A percentile compares a stretch with the other conserved stretches of the same genome.
Conservation (phyloP, 2,329 filamentous ascomycete species). For the Xylaria sp. region DNA sequence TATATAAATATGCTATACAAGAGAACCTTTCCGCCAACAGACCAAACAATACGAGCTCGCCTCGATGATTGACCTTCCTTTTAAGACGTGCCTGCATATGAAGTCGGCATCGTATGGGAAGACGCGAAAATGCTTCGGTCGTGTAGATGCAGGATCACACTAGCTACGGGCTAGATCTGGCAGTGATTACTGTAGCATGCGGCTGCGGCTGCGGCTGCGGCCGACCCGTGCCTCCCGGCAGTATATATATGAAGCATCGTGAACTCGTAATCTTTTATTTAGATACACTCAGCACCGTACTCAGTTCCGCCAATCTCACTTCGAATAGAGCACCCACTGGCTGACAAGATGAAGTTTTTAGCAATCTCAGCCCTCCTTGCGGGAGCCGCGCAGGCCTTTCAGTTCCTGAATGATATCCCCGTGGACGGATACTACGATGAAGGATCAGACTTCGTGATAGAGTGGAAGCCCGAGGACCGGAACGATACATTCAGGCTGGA, state of each 20-base stretch:
- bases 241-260: slow-evolving; percentile 12
- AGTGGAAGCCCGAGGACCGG: slow-evolving; percentile 7
- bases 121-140: background rate
- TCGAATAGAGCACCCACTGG: background rate
- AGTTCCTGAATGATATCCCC: slow-evolving; percentile 17
- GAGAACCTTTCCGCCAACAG: background rate
- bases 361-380: slow-evolving; percentile 12
- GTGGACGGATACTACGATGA: slow-evolving; percentile 13
- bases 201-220: background rate
- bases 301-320: background rate
- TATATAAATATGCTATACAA: background rate
- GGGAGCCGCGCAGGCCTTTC: slow-evolving; percentile 13
- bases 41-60: background rate
- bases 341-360: slow-evolving; percentile 9
- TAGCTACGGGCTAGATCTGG: slow-evolving; percentile 10
- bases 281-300: too few relatives aligned
- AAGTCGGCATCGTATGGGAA: background rate
- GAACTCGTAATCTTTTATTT: background rate
- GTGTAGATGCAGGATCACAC: slow-evolving; percentile 8
- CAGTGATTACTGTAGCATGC: slow-evolving; percentile 14
- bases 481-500: slow-evolving; percentile 18
- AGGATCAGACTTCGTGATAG: slow-evolving; percentile 13
- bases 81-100: background rate
- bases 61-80: slow-evolving; percentile 14
- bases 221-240: background rate